A percentile compares a stretch with the other conserved stretches of the same genome.
These are phyloP conservation scores for Phalaenopsis equestris DNA, from an alignment of 106 monocot genomes.

Conservation along the genomic window DNA sequence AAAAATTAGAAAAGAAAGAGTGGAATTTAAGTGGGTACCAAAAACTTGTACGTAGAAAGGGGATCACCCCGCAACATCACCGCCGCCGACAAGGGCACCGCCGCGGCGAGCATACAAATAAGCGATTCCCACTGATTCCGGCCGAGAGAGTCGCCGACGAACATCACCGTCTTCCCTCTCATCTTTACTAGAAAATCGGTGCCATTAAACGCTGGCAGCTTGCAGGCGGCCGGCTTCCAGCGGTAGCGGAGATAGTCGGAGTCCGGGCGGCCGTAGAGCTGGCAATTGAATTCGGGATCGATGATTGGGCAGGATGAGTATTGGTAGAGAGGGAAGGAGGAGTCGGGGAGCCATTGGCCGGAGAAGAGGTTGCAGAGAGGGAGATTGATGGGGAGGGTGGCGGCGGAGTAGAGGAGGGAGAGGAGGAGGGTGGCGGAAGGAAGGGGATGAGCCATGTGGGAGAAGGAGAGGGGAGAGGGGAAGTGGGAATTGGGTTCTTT, in stretches of 20 bases:
- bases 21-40: conserved; percentile 20
- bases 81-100: conserved; percentile 27
- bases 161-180: conserved; percentile 71
- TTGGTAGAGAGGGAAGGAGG: conserved; percentile 43
- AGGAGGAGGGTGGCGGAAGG: not conserved
- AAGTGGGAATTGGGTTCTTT: not conserved
- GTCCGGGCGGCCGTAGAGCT: conserved; percentile 64
- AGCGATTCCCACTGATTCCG: conserved; percentile 76
- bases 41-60: conserved; percentile 50
- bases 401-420: conserved; percentile 6
- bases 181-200: conserved; percentile 43
- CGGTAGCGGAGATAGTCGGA: conserved; percentile 47
- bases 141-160: conserved; percentile 75
- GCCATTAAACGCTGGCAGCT: conserved; percentile 63
- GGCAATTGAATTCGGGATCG: conserved; percentile 70
- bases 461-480: conserved; percentile 12
- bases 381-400: conserved; percentile 12
- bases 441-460: conserved; percentile 3
- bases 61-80: conserved; percentile 47
- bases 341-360: conserved; percentile 55
- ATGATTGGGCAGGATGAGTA: conserved; percentile 41
- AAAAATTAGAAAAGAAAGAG: not conserved
- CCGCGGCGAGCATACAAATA: conserved; percentile 58
- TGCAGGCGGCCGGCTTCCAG: conserved; percentile 52
- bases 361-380: conserved; percentile 37